Conservation (phyloP, 1,284 basidiomycete genomes). For the Irpex sp. region DNA sequence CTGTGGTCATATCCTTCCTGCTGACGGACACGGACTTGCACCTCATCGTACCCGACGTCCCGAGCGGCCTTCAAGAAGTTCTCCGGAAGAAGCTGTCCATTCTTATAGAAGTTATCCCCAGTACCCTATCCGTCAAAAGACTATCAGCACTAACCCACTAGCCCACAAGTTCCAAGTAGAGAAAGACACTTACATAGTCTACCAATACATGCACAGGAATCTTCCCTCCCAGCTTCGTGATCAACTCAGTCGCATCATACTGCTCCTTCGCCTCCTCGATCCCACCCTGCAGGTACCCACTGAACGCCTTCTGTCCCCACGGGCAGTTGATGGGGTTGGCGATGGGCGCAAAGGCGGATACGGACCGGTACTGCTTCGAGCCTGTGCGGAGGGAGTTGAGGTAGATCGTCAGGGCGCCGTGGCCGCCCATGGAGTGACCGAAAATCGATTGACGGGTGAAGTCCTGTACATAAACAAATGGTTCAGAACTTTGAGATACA, state of each 20-base stretch:
- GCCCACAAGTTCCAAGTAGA: neutral
- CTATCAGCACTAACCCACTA: neutral
- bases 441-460: conserved; percentile 74
- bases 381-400: conserved; percentile 53
- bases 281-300: conserved; percentile 82
- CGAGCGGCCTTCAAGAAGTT: conserved; percentile 80
- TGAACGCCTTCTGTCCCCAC: conserved; percentile 94
- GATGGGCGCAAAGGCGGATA: conserved; percentile 93
- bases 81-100: conserved; percentile 87
- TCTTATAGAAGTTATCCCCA: conserved; percentile 83
- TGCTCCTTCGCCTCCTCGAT: conserved; percentile 67
- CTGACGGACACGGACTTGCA: conserved; percentile 76
- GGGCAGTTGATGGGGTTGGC: conserved; percentile 84
- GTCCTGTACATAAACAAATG: conserved; percentile 44
- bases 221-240: conserved; percentile 48
- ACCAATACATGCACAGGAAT: conserved; percentile 78
- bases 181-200: conserved; percentile 63
- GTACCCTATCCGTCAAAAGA: conserved; percentile 54
- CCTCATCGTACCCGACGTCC: conserved; percentile 67
- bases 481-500: neutral
- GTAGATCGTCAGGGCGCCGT: conserved; percentile 92
- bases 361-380: conserved; percentile 73
- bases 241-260: conserved; percentile 88
- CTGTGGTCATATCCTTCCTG: conserved; percentile 94
- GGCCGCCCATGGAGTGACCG: conserved; percentile 91